Base-by-base conservation (phyloP, 257 asterid species). In the Jacaranda copaia region DNA sequence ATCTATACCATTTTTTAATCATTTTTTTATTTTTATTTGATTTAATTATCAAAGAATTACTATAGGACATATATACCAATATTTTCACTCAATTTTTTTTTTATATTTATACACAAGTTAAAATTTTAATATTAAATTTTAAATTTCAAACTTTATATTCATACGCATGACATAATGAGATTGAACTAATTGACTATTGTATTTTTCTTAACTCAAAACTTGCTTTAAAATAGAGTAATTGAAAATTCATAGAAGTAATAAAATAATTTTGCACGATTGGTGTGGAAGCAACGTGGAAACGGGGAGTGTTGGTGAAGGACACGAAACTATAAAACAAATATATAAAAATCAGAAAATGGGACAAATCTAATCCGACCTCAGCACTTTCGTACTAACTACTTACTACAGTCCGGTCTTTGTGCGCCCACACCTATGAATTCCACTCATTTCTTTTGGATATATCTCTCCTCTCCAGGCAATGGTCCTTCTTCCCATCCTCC, bases 401-500 rank as follows among this genome's bases (percentile, higher is more conserved):
- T 25, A 19, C 19, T 68, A 68, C 20, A 45, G 10, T 68, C 58
- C 6, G 45, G 58, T 70, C 46, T 10, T n/a, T 38, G 75, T 70
- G 75, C 48, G 65, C 65, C 64, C 75, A 38, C 66, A 55, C 15
- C 16, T 18, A 60, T 16, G 61, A 62, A 63, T 64, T 62, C 61
- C 61, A 32, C 63, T 49, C 19, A 43, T 49, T 62, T 32, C 2
- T 35, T 13, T 59, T 20, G 79, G 79, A 75, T 77, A 57, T 38
- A 38, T 55, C 61, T 35, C 8, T 19, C 13, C 20, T 1, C 8
- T 19, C n/a, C 20, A 1, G 6, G 14, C 40, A 88, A 83, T 70
- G 89, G 80, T 74, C 70, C 81, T 82, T 86, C 94, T 67, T 77
- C 49, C 40, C 86, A 68, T 81, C 83, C 52, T 43, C 84, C 19